phyloP scores from a whole-genome alignment of 2,329 filamentous ascomycete genomes.

The Xylaria sp. region DNA sequence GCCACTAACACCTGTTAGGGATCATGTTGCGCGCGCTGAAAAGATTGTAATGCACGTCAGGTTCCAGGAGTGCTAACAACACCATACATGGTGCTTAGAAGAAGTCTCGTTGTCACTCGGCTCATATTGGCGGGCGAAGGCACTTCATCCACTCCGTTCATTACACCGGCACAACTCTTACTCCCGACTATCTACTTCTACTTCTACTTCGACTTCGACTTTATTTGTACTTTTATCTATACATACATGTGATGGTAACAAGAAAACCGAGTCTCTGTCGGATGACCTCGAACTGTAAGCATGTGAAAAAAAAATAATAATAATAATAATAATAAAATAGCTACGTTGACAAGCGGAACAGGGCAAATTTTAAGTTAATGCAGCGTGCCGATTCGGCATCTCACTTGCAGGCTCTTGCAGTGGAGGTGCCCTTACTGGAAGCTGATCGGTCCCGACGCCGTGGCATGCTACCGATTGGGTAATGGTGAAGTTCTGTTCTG shows the following conservation, averaged over 20 bases:
- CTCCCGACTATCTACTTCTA: background rate
- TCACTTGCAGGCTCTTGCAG: slow-evolving; percentile 33
- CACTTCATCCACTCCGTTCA: background rate
- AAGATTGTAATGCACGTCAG: slow-evolving; percentile 27
- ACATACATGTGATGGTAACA: slow-evolving; percentile 16
- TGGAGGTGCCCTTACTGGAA: slow-evolving; percentile 18
- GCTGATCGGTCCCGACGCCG: slow-evolving; percentile 33
- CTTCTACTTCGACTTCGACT: no score
- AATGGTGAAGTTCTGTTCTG: background rate
- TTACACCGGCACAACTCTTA: background rate
- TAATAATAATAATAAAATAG: no score
- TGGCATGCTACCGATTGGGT: slow-evolving; percentile 39
- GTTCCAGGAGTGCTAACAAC: slow-evolving; percentile 16
- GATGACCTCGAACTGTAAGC: slow-evolving; percentile 14
- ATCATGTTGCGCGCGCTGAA: slow-evolving; percentile 27
- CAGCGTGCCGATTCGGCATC: slow-evolving; percentile 29
- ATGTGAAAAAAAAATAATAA: no score
- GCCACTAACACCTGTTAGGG: slow-evolving; percentile 33
- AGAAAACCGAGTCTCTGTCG: slow-evolving; percentile 5
- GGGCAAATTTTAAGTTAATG: slow-evolving; percentile 3
- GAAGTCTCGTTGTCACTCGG: slow-evolving; percentile 19
- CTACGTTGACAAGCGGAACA: slow-evolving; percentile 18
- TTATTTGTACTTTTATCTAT: no score
- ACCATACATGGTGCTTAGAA: slow-evolving; percentile 30
- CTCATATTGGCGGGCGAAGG: slow-evolving; percentile 13